Conservation (phyloP, 768 basidiomycete genomes). For the Suillus variegatus region DNA sequence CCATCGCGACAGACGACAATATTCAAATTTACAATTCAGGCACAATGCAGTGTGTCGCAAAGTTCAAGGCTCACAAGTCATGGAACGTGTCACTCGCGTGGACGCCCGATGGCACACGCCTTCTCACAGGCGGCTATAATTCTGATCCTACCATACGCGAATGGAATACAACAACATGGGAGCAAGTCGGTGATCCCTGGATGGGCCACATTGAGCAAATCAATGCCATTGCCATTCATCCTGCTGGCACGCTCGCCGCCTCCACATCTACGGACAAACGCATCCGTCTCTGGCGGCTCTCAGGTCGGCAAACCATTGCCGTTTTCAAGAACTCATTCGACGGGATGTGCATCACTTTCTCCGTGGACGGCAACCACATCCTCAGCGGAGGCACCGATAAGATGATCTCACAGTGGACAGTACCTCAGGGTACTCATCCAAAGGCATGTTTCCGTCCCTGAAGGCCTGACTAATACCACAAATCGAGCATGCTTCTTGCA, state of each 20-base stretch:
- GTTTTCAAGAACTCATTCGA: neutral
- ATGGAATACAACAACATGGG: neutral
- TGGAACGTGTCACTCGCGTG: neutral
- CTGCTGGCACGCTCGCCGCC: no score
- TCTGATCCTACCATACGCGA: neutral
- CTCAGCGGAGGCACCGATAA: neutral
- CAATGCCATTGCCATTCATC: no score
- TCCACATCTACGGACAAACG: no score
- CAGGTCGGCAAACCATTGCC: neutral
- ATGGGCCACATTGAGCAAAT: neutral
- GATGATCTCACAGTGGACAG: neutral
- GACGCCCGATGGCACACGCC: neutral
- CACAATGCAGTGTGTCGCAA: neutral
- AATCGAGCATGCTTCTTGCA: no score
- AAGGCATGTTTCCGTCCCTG: no score
- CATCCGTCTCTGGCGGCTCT: neutral
- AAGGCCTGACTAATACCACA: no score
- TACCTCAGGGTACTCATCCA: neutral
- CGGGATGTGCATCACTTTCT: neutral
- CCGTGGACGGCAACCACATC: neutral
- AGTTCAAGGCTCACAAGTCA: neutral
- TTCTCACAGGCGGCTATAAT: neutral
- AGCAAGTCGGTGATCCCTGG: neutral
- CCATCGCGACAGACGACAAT: rapidly evolving
- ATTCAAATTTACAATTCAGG: neutral